Evolutionary conservation across 192 early-diverging fungal species (phyloP).

Genomic region (Entomortierella beljakovae): DNA sequence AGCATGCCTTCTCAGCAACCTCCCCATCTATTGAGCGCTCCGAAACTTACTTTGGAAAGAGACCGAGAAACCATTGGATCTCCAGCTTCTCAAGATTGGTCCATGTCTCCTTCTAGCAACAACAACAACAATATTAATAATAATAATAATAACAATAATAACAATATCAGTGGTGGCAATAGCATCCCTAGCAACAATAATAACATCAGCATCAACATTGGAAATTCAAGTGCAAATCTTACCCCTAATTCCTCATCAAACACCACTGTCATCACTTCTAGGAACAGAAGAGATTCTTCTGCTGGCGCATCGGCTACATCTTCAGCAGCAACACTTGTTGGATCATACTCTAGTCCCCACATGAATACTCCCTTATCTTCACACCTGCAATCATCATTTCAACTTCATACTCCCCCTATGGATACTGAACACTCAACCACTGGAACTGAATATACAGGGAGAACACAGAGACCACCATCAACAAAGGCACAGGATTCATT

Average conservation of each 20-base stretch:
- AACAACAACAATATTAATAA: too few species aligned
- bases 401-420: neutral
- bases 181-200: neutral
- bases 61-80: constrained; percentile 13
- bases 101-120: neutral
- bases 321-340: neutral
- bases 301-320: neutral
- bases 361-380: neutral
- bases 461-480: neutral
- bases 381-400: neutral
- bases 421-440: neutral
- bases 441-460: neutral
- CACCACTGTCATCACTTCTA: neutral
- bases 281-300: constrained; percentile 5
- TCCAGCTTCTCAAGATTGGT: constrained; percentile 14
- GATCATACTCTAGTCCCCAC: neutral
- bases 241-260: neutral
- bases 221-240: neutral
- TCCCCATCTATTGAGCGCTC: constrained; percentile 13
- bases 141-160: too few species aligned
- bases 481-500: neutral
- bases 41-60: constrained; percentile 17
- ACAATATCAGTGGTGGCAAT: neutral
- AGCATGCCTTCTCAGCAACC: constrained; percentile 33
- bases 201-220: neutral